Percentiles rank a stretch among this genome's conserved stretches.
These are phyloP conservation scores for Kodamaea derodonti DNA, from an alignment of 1,139 yeast genomes.

Conservation along the genomic window DNA sequence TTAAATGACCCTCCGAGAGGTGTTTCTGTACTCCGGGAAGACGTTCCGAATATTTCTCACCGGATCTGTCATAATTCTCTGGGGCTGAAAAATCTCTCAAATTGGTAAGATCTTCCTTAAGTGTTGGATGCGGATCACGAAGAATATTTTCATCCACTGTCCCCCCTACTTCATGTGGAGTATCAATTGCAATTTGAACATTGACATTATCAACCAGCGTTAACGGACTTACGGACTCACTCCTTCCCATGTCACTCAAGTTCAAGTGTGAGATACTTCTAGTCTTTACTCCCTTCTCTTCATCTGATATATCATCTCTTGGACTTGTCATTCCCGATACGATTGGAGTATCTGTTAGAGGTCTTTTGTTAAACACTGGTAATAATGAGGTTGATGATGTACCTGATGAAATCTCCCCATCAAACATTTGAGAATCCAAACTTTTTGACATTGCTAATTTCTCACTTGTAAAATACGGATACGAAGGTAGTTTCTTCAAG, in stretches of 20 bases:
- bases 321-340: slow-evolving; percentile 58
- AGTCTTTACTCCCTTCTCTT: slow-evolving; percentile 25
- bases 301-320: slow-evolving; percentile 30
- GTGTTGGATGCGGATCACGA: not conserved
- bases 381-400: slow-evolving; percentile 19
- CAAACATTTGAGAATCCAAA: slow-evolving; percentile 25
- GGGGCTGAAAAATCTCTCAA: not conserved
- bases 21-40: too few relatives aligned
- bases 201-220: slow-evolving; percentile 5
- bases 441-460: slow-evolving; percentile 19
- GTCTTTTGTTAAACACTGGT: slow-evolving; percentile 66
- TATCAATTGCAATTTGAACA: not conserved
- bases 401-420: slow-evolving; percentile 14
- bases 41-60: not conserved
- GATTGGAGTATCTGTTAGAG: slow-evolving; percentile 69
- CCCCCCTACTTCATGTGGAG: not conserved
- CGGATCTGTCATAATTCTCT: not conserved
- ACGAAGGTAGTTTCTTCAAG: slow-evolving; percentile 13
- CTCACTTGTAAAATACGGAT: slow-evolving; percentile 14
- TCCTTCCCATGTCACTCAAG: slow-evolving; percentile 27
- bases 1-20: not conserved
- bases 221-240: slow-evolving; percentile 4
- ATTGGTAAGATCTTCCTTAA: not conserved
- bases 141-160: too few relatives aligned
- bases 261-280: slow-evolving; percentile 43